A percentile compares a stretch with the other conserved stretches of the same genome.
Conservation (phyloP, 768 basidiomycete species). For the Termitomyces sp. region DNA sequence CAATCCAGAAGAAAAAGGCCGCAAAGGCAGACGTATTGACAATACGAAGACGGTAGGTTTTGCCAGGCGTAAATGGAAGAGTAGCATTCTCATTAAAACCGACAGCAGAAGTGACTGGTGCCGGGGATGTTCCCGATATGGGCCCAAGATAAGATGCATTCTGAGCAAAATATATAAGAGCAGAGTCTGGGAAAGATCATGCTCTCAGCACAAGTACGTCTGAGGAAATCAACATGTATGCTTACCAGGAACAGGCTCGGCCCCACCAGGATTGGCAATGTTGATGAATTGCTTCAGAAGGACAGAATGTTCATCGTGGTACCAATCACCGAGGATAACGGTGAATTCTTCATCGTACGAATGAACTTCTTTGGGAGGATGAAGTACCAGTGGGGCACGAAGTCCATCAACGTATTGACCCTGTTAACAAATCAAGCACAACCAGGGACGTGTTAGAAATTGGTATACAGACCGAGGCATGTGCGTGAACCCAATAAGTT, state of each 20-base stretch:
- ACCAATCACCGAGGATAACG: constrained; percentile 87
- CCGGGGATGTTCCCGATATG: constrained; percentile 41
- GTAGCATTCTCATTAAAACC: constrained; percentile 88
- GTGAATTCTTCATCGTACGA: constrained; percentile 89
- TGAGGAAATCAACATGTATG: background rate
- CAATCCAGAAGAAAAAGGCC: constrained; percentile 83
- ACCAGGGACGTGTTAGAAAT: background rate
- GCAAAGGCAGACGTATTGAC: constrained; percentile 77
- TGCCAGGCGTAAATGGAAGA: constrained; percentile 78
- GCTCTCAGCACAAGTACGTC: background rate
- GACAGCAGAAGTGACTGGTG: constrained; percentile 48
- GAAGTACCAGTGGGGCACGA: constrained; percentile 79
- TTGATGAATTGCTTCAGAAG: constrained; percentile 65
- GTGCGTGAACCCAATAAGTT: constrained; percentile 78
- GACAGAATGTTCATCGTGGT: constrained; percentile 66
- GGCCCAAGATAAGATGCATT: constrained; percentile 66
- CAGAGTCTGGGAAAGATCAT: constrained; percentile 47
- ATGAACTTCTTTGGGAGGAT: constrained; percentile 59
- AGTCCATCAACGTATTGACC: constrained; percentile 94
- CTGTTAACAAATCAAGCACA: constrained; percentile 23
- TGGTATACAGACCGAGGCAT: constrained; percentile 38
- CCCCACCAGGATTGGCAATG: constrained; percentile 72
- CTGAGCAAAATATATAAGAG: constrained; percentile 79
- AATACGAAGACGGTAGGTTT: constrained; percentile 85
- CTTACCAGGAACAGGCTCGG: constrained; percentile 83